Conservation (phyloP, 164 flowering plant species). For the Warburgia ugandensis region DNA sequence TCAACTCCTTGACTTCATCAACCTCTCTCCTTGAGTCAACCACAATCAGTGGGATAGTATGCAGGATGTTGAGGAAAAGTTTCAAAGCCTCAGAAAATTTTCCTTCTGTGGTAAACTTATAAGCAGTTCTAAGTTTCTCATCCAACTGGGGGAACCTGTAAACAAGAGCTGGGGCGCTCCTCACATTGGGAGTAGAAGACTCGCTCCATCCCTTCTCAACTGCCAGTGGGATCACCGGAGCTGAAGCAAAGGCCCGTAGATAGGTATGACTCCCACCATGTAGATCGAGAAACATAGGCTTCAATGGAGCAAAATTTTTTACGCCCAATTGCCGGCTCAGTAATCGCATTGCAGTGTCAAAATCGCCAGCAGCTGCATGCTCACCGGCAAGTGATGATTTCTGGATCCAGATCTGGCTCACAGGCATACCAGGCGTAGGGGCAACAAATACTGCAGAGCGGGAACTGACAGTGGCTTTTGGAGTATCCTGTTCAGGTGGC, state of each 20-base stretch:
- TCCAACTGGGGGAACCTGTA: slow-evolving; percentile 64
- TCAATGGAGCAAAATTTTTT: slow-evolving; percentile 66
- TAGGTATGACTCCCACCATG: slow-evolving; percentile 64
- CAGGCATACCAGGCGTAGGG: slow-evolving; percentile 85
- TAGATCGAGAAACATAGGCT: slow-evolving; percentile 59
- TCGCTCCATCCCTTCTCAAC: slow-evolving; percentile 67
- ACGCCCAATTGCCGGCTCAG: slow-evolving; percentile 63
- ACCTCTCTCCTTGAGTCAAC: slow-evolving; percentile 68
- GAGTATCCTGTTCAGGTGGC: slow-evolving; percentile 53
- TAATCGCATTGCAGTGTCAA: slow-evolving; percentile 65
- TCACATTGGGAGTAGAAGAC: slow-evolving; percentile 60
- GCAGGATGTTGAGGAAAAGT: slow-evolving; percentile 38
- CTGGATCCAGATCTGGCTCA: slow-evolving; percentile 82
- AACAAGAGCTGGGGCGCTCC: slow-evolving; percentile 71
- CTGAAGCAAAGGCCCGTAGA: slow-evolving; percentile 55
- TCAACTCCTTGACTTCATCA: slow-evolving; percentile 73
- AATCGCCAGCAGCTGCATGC: slow-evolving; percentile 93
- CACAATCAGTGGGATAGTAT: slow-evolving; percentile 56
- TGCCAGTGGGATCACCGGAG: slow-evolving; percentile 55
- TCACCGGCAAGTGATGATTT: slow-evolving; percentile 85
- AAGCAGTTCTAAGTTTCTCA: slow-evolving; percentile 73
- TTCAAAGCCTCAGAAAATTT: slow-evolving; percentile 57
- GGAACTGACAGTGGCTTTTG: slow-evolving; percentile 38
- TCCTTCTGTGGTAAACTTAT: slow-evolving; percentile 54
- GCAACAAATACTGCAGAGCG: slow-evolving; percentile 53